Evolutionary conservation across 441 rosid species (phyloP).

Genomic region (Adansonia grandidieri): DNA sequence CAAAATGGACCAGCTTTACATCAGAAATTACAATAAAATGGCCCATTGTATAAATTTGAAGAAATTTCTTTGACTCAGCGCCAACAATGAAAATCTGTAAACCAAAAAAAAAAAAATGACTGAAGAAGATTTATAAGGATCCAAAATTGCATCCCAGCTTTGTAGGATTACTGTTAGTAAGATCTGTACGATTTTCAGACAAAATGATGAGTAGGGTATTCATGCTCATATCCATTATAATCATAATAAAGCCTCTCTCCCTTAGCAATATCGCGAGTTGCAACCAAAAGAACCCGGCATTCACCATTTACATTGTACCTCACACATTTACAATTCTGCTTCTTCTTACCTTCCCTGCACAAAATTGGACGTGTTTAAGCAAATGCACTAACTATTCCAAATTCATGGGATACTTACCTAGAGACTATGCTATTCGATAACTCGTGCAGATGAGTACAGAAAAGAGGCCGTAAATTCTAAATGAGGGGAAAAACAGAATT

Average conservation of each 20-base stretch:
- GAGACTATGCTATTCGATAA: conserved; percentile 17
- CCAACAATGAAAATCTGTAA: conserved; percentile 29
- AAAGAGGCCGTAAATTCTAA: background rate
- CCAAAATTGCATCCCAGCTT: conserved; percentile 43
- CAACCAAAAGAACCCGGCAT: conserved; percentile 86
- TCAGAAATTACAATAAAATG: conserved; percentile 32
- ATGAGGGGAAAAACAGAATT: background rate
- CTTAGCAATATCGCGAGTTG: conserved; percentile 76
- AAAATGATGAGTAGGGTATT: conserved; percentile 72
- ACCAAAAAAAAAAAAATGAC: conserved; percentile 17
- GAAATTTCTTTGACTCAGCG: conserved; percentile 33
- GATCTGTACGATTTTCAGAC: conserved; percentile 41
- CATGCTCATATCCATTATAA: conserved; percentile 70
- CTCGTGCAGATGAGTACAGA: conserved; percentile 1
- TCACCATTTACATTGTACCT: conserved; percentile 83
- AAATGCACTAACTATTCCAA: conserved; percentile 18
- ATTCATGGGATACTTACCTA: background rate
- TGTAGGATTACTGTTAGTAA: conserved; percentile 37
- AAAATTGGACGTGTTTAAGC: conserved; percentile 35
- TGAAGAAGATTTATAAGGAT: conserved; percentile 33
- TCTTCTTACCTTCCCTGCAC: conserved; percentile 88
- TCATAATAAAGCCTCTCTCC: conserved; percentile 76
- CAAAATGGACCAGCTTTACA: conserved; percentile 35
- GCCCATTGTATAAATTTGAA: conserved; percentile 28
- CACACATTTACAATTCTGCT: conserved; percentile 94